Base-by-base conservation (phyloP, 2,329 filamentous ascomycete genomes). In the Ustulina deusta region DNA sequence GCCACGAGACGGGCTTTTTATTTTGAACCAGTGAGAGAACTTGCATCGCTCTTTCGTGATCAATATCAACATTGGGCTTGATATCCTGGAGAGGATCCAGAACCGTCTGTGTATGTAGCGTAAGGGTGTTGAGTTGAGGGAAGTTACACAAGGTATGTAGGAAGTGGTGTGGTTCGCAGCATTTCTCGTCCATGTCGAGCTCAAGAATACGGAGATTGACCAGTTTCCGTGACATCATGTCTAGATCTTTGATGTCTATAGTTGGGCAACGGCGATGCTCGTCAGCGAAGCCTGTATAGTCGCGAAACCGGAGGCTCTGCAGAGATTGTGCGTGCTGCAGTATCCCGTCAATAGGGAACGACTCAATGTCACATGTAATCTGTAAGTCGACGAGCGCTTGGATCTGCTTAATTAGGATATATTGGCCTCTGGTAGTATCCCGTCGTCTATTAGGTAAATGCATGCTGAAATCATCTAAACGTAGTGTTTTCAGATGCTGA, bases 251-350 rank as follows among this genome's bases (percentile, higher is more conserved):
- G 1, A 74, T 66, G 25, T 68, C 69, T 42, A 85, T 64, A 2
- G 83, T 85, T 4, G 83, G 83, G 60, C 83, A 85, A 13, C 68
- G 75, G 29, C 75, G 74, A 49, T 77, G 73, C 56, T 84, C 81
- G 55, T 85, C 81, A 9, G 72, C 73, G 71, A 85, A 85, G 2
- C 83, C 82, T 10, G 80, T 74, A 69, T 84, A 80, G 70, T 86
- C 83, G 44, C 83, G 80, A 42, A 86, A 78, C 5, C 79, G 74
- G 3, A 86, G 76, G 1, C 70, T 67, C 34, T 74, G 74, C 0
- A 86, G 78, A 1, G 82, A 78, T 2, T 49, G 42, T 3, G 76
- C 76, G 69, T 86, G 84, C 3, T 66, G 57, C 15, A 78, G 68
- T 9, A 86, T 75, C 0, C 78, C 80, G 52, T 82, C 78, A 22